Conservation (phyloP, 2,329 filamentous ascomycete genomes). For the Periglandula ipomoeae region DNA sequence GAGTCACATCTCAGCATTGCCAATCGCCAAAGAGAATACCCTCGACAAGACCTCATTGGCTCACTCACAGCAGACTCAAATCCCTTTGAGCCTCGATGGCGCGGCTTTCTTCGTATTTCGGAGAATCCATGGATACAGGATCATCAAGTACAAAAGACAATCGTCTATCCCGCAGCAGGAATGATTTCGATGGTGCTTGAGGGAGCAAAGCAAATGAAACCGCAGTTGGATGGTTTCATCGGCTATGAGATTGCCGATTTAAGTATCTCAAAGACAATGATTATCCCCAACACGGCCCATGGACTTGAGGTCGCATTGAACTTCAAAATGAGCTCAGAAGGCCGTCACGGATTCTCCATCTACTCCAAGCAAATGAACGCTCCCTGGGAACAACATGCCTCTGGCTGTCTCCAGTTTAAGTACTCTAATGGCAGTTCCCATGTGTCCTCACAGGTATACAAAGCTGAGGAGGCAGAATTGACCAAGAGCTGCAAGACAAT, state of each 20-base stretch:
- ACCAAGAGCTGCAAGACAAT: conserved; percentile 21
- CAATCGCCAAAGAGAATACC: conserved; percentile 33
- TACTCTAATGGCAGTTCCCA: conserved; percentile 15
- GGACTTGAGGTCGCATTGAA: conserved; percentile 43
- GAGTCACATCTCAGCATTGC: conserved; percentile 37
- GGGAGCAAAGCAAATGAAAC: conserved; percentile 31
- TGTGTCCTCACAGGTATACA: conserved; percentile 13
- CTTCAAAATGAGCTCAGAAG: conserved; percentile 22
- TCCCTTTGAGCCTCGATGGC: conserved; percentile 38
- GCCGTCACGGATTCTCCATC: conserved; percentile 29
- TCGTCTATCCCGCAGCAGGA: conserved; percentile 41
- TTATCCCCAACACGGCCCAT: conserved; percentile 35
- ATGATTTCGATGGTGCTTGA: conserved; percentile 41
- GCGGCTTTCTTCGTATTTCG: conserved; percentile 36
- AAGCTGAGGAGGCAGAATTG: conserved; percentile 15
- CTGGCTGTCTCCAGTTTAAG: conserved; percentile 21
- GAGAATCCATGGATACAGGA: conserved; percentile 45
- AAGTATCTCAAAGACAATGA: conserved; percentile 39
- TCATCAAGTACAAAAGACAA: conserved; percentile 40
- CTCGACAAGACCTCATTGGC: conserved; percentile 43
- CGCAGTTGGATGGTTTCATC: conserved; percentile 14
- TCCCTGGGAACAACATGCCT: conserved; percentile 35
- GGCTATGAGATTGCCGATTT: conserved; percentile 37
- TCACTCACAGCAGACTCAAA: conserved; percentile 33
- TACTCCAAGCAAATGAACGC: conserved; percentile 33